These are phyloP conservation scores for Picea engelmannii DNA, from an alignment of 83 land plant genomes.

Conservation along the genomic window DNA sequence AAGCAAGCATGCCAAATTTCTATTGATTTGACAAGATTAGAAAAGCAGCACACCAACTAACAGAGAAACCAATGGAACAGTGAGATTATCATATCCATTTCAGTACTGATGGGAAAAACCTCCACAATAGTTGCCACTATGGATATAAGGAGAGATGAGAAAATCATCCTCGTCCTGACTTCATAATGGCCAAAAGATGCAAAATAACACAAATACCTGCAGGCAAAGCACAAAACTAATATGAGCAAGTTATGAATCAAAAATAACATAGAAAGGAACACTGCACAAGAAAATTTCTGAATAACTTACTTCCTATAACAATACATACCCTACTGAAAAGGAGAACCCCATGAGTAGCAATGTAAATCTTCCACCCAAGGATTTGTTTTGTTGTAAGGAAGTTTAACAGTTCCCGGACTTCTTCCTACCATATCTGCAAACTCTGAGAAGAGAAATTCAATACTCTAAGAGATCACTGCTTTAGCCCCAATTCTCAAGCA, in stretches of 20 bases:
- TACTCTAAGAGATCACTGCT: not conserved
- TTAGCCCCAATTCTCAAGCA: slow-evolving; percentile 2
- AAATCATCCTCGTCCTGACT: slow-evolving; percentile 41
- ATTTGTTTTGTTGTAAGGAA: slow-evolving; percentile 85
- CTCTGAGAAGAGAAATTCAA: slow-evolving; percentile 32
- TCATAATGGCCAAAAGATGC: slow-evolving; percentile 60
- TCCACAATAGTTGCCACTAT: slow-evolving; percentile 70
- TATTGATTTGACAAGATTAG: slow-evolving; percentile 10
- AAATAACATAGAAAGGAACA: not conserved
- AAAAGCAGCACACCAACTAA: slow-evolving; percentile 57
- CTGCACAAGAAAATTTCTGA: not conserved
- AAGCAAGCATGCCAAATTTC: not conserved
- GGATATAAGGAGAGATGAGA: slow-evolving; percentile 60
- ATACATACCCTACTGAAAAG: slow-evolving; percentile 69
- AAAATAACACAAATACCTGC: slow-evolving; percentile 84
- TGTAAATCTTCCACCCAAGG: slow-evolving; percentile 73
- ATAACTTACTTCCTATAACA: too few species aligned
- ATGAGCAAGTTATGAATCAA: not conserved
- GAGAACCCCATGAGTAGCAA: slow-evolving; percentile 73
- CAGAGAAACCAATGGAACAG: slow-evolving; percentile 78
- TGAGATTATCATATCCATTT: slow-evolving; percentile 92
- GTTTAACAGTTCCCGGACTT: slow-evolving; percentile 65
- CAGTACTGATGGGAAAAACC: slow-evolving; percentile 82
- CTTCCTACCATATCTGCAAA: slow-evolving; percentile 93
- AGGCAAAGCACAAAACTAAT: slow-evolving; percentile 8